Evolutionary conservation across 768 basidiomycete species (phyloP), one percentile per base, ranked within the genome.

Genomic region (Russula griseocarnosa): DNA sequence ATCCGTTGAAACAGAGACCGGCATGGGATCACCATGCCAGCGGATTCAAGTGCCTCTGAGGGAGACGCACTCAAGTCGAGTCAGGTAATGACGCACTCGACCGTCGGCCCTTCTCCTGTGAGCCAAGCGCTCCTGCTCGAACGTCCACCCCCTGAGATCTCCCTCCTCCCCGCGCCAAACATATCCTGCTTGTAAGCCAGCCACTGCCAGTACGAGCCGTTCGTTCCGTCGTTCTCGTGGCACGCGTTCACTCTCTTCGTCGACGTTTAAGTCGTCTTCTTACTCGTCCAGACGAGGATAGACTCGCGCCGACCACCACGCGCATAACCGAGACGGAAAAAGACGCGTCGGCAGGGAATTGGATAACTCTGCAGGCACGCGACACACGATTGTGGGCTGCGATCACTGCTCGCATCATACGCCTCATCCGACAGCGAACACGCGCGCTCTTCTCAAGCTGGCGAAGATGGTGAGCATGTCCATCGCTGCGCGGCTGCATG

Each of bases 281-380:
- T 87, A 86, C 65, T 90, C 87, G 66, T 90, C 88, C 92, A 93
- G 1, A 94, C 89, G 0, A 88, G 87, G 9, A 94, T 79, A 20
- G 79, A 80, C 68, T 85, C 83, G 44, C 78, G 75, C 32, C 82
- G 79, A 7, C 89, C 89, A 62, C 86, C 16, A 90, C 86, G 62
- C 82, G 86, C 28, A 91, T 79, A 38, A 86, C 76, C 8, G 86
- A 86, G 71, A 87, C 87, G 1, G 86, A 83, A 62, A 90, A 79
- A 5, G 86, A 83, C 60, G 81, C 76, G 64, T 88, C 87, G 26
- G 79, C 77, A 59, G 72, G 74, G 7, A 69, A 52, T 72, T 62
- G 72, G 55, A 67, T 55, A 38, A 70, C 71, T 34, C 63, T 16
- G 52, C 74, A 3, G 83, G 83, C 82, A 83, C 28, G 78, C 70